Evolutionary conservation across 2,329 filamentous ascomycete species (phyloP).

Genomic region (Colletotrichum tofieldiae): DNA sequence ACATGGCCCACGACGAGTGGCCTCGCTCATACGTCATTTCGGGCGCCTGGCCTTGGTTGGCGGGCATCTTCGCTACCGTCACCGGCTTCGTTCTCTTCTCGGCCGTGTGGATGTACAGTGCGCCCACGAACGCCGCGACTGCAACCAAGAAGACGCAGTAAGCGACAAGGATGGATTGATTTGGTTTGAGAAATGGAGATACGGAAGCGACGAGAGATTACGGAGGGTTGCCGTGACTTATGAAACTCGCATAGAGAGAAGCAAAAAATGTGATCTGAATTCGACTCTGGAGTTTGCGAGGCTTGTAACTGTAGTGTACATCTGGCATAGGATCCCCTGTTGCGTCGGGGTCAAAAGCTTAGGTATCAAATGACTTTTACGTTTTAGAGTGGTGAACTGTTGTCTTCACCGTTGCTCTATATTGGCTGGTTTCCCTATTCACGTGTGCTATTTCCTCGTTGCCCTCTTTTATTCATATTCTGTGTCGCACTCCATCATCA

Average conservation of each 20-base stretch:
- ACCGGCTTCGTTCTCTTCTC: slow-evolving; percentile 89
- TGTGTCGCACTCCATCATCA: too few species aligned
- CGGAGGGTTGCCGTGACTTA: background rate
- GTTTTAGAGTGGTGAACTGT: slow-evolving; percentile 1
- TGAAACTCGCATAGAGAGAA: slow-evolving; percentile 18
- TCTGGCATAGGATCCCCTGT: slow-evolving; percentile 32
- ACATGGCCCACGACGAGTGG: slow-evolving; percentile 98
- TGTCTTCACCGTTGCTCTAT: background rate
- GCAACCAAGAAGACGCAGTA: slow-evolving; percentile 66
- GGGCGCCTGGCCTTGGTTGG: slow-evolving; percentile 95
- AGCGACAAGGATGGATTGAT: background rate
- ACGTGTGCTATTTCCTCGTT: too few species aligned
- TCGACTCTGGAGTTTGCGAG: background rate
- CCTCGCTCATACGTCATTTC: slow-evolving; percentile 91
- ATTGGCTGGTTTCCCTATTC: background rate
- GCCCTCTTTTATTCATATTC: too few species aligned
- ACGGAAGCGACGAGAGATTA: background rate
- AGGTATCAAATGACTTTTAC: slow-evolving; percentile 40
- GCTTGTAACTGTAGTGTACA: slow-evolving; percentile 42
- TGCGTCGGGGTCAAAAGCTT: slow-evolving; percentile 27
- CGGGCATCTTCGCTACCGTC: slow-evolving; percentile 87
- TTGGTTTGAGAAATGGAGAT: background rate
- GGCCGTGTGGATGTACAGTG: slow-evolving; percentile 86
- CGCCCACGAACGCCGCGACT: slow-evolving; percentile 57
- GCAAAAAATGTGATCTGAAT: slow-evolving; percentile 13